Conservation (phyloP, 2,329 filamentous ascomycete species). For the Emericellopsis cladophorae region DNA sequence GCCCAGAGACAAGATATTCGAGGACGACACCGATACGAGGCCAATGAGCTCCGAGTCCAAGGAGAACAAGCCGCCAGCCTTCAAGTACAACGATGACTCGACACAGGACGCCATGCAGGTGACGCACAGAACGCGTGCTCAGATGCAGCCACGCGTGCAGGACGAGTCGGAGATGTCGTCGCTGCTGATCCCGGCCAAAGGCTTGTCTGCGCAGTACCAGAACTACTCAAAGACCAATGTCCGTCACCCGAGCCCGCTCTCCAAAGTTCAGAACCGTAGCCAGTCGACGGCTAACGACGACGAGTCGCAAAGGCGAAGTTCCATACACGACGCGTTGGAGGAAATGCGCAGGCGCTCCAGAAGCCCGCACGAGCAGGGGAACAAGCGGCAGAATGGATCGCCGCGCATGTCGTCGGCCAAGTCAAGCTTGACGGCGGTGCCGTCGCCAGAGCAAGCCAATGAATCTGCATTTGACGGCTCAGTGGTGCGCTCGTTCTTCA, state of each 20-base stretch:
- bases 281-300: constrained; percentile 9
- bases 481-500: constrained; percentile 37
- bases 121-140: constrained; percentile 27
- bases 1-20: constrained; percentile 18
- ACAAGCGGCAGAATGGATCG: constrained; percentile 12
- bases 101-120: constrained; percentile 25
- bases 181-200: constrained; percentile 22
- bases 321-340: constrained; percentile 20
- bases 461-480: constrained; percentile 17
- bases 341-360: constrained; percentile 21
- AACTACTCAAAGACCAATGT: constrained; percentile 12
- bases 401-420: constrained; percentile 24
- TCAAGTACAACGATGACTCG: constrained; percentile 26
- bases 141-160: constrained; percentile 42
- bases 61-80: constrained; percentile 29
- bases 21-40: constrained; percentile 20
- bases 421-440: constrained; percentile 26
- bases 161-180: constrained; percentile 37
- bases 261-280: constrained; percentile 21
- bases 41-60: constrained; percentile 24
- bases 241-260: constrained; percentile 23
- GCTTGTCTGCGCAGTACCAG: constrained; percentile 8
- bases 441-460: constrained; percentile 18
- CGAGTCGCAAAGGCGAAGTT: constrained; percentile 11
- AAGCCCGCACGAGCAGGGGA: constrained; percentile 13